Conservation (phyloP, 73 alveolate genomes). For the Symbiodinium pilosum region DNA sequence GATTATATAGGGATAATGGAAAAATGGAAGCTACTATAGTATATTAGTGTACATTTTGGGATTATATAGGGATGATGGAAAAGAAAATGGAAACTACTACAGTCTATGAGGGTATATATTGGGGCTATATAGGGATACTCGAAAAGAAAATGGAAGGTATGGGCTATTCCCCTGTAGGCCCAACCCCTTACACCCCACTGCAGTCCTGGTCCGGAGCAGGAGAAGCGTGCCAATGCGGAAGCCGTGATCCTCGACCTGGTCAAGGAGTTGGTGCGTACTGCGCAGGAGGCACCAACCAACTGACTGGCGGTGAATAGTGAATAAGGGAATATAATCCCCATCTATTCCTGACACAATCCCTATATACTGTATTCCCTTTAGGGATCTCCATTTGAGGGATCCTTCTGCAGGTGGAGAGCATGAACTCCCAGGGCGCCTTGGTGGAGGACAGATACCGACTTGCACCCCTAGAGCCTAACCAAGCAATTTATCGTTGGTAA, state of each 20-base stretch:
- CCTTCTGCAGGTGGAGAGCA: slow-evolving; percentile 9
- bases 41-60: neutral
- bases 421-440: neutral
- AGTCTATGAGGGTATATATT: neutral
- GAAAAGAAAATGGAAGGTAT: too few relatives aligned
- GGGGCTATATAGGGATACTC: too few relatives aligned
- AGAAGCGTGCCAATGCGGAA: slow-evolving; percentile 30
- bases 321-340: too few relatives aligned
- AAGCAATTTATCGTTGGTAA: too few relatives aligned
- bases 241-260: slow-evolving; percentile 54
- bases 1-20: neutral
- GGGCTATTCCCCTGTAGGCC: too few relatives aligned
- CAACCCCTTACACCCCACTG: too few relatives aligned
- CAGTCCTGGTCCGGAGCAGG: too few relatives aligned
- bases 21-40: neutral
- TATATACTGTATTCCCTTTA: too few relatives aligned
- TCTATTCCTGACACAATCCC: too few relatives aligned
- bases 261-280: slow-evolving; percentile 51
- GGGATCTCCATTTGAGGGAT: too few relatives aligned
- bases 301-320: too few relatives aligned
- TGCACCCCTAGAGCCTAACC: neutral
- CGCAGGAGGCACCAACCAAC: slow-evolving; percentile 69
- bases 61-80: too few relatives aligned
- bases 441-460: neutral
- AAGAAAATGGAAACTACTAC: neutral